Base-by-base conservation (phyloP, 2,329 filamentous ascomycete genomes). In the Sporothrix variecibatus region DNA sequence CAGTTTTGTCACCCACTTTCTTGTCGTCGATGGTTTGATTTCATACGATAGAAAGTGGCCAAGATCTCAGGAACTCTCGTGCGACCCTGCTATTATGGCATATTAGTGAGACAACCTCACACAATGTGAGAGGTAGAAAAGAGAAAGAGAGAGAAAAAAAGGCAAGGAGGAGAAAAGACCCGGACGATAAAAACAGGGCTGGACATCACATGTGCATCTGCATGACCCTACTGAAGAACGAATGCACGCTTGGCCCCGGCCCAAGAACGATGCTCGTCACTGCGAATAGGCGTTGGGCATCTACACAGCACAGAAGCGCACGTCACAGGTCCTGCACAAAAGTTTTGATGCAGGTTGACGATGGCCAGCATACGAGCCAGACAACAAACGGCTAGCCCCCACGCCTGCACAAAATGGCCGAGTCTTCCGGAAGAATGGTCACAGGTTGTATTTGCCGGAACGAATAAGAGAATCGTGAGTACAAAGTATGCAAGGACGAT, bases 131-230 rank as follows among this genome's bases (percentile, higher is more conserved):
- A 2, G 38, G 7, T 11, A 34, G 58, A 20, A 17, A 64, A 40
- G 31, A 8, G 38, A 23, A 34, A 11, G 2, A 38, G 31, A 20
- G 26, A 15, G 17, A 8, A 15, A 12, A 31, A n/a, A 17, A 3
- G n/a, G 40, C 49, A 12, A 34, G 26, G 3, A n/a, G 9, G 26
- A 34, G 12, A 67, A 31, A 51, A 40, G 6, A 12, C 20, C 17
- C 15, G 28, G 26, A 49, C 34, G 64, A 49, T 8, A 49, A 38
- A 69, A 69, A 38, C 67, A 69, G 46, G 28, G 67, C 43, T 38
- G 46, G 43, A 9, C 46, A 53, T 69, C 67, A 69, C 67, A 69
- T 69, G 67, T 3, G 65, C 43, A 69, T 34, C 49, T 70, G 67
- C 67, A 70, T 70, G 31, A 17, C 40, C 49, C 43, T 69, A 51